phyloP scores from a whole-genome alignment of 2,329 filamentous ascomycete genomes.

The Monilinia fructigena region DNA sequence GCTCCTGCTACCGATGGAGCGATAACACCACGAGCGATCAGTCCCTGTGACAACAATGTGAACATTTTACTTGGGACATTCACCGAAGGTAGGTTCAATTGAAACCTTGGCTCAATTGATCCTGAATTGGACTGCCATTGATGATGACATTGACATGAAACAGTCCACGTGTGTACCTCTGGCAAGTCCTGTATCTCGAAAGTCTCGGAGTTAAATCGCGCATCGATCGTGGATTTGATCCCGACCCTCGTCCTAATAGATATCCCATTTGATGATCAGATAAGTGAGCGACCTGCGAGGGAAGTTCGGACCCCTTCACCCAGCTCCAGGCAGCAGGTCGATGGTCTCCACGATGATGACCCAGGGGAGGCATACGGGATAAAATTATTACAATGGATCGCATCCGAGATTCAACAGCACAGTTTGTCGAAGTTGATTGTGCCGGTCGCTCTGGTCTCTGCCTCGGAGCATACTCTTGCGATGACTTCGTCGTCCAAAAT shows the following conservation, averaged over 20 bases:
- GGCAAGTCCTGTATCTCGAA: slow-evolving; percentile 53
- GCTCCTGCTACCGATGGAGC: slow-evolving; percentile 27
- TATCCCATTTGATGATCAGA: slow-evolving; percentile 47
- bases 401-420: slow-evolving; percentile 50
- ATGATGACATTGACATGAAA: slow-evolving; percentile 28
- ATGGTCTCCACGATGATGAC: slow-evolving; percentile 43
- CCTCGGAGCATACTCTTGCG: slow-evolving; percentile 39
- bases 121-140: slow-evolving; percentile 13
- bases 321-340: slow-evolving; percentile 41
- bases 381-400: slow-evolving; percentile 48
- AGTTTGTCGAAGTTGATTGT: slow-evolving; percentile 50
- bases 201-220: slow-evolving; percentile 51
- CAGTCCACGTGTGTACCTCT: slow-evolving; percentile 54
- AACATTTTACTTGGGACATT: slow-evolving; percentile 51
- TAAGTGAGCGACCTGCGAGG: slow-evolving; percentile 37
- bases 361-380: slow-evolving; percentile 49
- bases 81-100: slow-evolving; percentile 46
- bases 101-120: slow-evolving; percentile 22
- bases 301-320: slow-evolving; percentile 39
- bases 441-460: slow-evolving; percentile 45
- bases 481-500: slow-evolving; percentile 27
- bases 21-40: slow-evolving; percentile 27
- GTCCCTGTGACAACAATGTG: slow-evolving; percentile 49
- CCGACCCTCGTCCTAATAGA: slow-evolving; percentile 58
- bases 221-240: slow-evolving; percentile 46